Conservation (phyloP, 306 rosid species). For the Cyamopsis tetragonoloba region DNA sequence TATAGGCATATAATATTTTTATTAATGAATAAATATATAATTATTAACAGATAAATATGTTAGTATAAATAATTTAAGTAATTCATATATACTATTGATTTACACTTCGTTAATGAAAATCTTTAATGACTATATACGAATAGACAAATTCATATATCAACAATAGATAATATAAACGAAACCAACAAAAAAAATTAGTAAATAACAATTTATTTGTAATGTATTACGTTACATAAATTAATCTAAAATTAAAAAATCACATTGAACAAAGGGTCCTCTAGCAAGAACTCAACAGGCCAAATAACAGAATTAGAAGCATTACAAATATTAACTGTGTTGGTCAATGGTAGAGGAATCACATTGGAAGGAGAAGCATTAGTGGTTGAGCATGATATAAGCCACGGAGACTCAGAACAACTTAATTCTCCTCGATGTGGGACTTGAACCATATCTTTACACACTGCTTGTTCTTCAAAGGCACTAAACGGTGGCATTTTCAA, state of each 20-base stretch:
- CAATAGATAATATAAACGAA: too few relatives aligned
- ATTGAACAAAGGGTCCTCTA: slow-evolving; percentile 58
- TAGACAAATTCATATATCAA: too few relatives aligned
- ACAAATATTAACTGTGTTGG: slow-evolving; percentile 39
- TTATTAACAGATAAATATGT: too few relatives aligned
- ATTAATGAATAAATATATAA: too few relatives aligned
- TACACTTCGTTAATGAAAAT: too few relatives aligned
- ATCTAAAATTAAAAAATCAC: slow-evolving; percentile 32
- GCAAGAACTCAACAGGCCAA: slow-evolving; percentile 64
- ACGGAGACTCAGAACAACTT: slow-evolving; percentile 31
- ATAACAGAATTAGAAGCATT: slow-evolving; percentile 40
- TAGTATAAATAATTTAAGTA: too few relatives aligned
- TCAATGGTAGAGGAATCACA: slow-evolving; percentile 23
- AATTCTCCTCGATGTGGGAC: slow-evolving; percentile 20
- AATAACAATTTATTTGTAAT: too few relatives aligned
- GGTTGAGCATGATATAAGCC: slow-evolving; percentile 50
- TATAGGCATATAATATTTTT: too few relatives aligned
- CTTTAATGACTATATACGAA: too few relatives aligned
- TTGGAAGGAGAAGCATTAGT: slow-evolving; percentile 40
- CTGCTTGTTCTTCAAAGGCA: slow-evolving; percentile 16
- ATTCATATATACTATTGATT: too few relatives aligned
- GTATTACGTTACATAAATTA: neutral
- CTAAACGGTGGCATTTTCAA: slow-evolving; percentile 21
- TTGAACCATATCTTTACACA: slow-evolving; percentile 17
- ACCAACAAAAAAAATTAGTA: too few relatives aligned